Evolutionary conservation across 108 stramenopile genomes (phyloP), one percentile per base, ranked within the genome.

Genomic region (Parmales sp.): DNA sequence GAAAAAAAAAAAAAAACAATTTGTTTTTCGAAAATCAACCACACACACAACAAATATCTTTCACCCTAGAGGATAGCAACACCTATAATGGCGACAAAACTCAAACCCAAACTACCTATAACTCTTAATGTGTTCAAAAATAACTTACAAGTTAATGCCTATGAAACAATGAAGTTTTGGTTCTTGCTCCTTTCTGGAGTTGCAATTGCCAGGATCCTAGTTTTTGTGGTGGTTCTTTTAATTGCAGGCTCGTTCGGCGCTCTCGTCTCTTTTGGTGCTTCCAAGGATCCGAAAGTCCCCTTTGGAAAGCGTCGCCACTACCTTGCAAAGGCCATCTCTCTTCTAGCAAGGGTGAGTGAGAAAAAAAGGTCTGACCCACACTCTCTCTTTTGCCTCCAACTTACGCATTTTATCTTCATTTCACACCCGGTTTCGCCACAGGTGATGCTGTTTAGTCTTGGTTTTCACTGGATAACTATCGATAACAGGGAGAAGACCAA

Each of bases 391-490:
- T 11, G 41, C 7, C 28, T 26, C 54, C 54, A 2, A 60, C 36
- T 31, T 34, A n/a, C n/a, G n/a, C n/a, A n/a, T n/a, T n/a, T n/a
- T n/a, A n/a, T n/a, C n/a, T n/a, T n/a, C n/a, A n/a, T n/a, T n/a
- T n/a, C n/a, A n/a, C n/a, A n/a, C n/a, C n/a, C 31, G 8, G 4
- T 60, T 16, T 29, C 36, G 29, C 11, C 54, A 2, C 29, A 34
- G 54, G 3, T 28, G 9, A 28, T 60, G 25, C 54, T 60, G 9
- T 60, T 60, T 34, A 34, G n/a, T 29, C 31, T 34, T 16, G 54
- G 54, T 7, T 60, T 60, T 29, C 54, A 60, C 54, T 60, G 54
- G 54, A 60, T 60, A 50, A 50, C 49, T 22, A 18, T 19, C 49
- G 49, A 50, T 50, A 22, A 50, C 19, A 18, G 49, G 6, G 20